These are phyloP conservation scores for Didymella keratinophila DNA, from an alignment of 2,329 filamentous ascomycete genomes.

Conservation along the genomic window DNA sequence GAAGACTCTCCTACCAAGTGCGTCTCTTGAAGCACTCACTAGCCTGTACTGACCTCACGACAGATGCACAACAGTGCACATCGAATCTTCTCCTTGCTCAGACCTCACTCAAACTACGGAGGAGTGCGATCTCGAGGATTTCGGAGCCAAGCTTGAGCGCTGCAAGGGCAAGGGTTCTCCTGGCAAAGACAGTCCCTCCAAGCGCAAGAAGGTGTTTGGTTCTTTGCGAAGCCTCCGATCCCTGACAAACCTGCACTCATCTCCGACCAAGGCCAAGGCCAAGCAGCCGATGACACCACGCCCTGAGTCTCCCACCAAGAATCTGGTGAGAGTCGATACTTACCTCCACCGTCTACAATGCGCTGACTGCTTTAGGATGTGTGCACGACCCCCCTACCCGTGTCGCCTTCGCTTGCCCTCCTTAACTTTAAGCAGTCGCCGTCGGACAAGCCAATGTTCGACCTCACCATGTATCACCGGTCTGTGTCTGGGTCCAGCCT, in stretches of 20 bases:
- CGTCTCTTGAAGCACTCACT: neutral
- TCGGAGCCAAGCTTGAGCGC: slow-evolving; percentile 20
- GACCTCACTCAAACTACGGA: neutral
- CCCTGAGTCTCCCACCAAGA: neutral
- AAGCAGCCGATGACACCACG: slow-evolving; percentile 15
- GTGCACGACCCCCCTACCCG: neutral
- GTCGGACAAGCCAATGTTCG: slow-evolving; percentile 36
- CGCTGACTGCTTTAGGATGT: slow-evolving; percentile 4
- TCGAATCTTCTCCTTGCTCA: neutral
- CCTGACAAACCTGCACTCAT: slow-evolving; percentile 33
- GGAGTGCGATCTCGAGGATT: slow-evolving; percentile 24
- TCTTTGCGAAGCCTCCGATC: slow-evolving; percentile 42
- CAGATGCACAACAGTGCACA: neutral
- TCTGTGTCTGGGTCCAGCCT: slow-evolving; percentile 24
- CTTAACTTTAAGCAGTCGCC: slow-evolving; percentile 41
- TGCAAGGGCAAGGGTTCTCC: slow-evolving; percentile 25
- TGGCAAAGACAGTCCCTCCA: slow-evolving; percentile 36
- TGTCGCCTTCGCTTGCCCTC: slow-evolving; percentile 34
- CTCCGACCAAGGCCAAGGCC: slow-evolving; percentile 28
- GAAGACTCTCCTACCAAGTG: slow-evolving; percentile 15
- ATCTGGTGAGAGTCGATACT: neutral
- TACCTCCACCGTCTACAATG: neutral
- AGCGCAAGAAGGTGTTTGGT: slow-evolving; percentile 37
- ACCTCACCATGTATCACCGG: slow-evolving; percentile 10
- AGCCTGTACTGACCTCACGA: neutral